Conservation (phyloP, 2,329 filamentous ascomycete species). For the Alternaria novae-zelandiae region DNA sequence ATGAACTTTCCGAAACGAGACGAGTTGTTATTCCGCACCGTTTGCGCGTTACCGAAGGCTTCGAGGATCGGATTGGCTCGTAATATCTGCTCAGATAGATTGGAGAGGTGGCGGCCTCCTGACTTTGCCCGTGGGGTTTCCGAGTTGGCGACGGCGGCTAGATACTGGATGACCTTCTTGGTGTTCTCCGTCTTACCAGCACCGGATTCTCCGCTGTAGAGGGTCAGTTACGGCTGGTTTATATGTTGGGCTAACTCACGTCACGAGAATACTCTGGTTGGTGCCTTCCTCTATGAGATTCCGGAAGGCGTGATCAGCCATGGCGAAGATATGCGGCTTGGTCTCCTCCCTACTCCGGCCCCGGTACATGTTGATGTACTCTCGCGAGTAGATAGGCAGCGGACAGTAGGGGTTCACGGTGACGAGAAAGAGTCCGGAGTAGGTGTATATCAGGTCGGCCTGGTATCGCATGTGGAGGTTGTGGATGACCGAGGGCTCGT, state of each 20-base stretch:
- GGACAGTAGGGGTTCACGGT: conserved; percentile 97
- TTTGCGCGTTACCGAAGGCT: conserved; percentile 97
- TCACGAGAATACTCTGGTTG: conserved; percentile 97
- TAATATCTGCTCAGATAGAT: conserved; percentile 93
- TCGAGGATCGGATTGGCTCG: conserved; percentile 96
- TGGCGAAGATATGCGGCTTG: conserved; percentile 95
- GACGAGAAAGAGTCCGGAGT: conserved; percentile 94
- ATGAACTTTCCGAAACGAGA: conserved; percentile 99
- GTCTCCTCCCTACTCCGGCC: conserved; percentile 90
- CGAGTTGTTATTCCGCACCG: conserved; percentile 96
- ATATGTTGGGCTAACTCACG: conserved; percentile 54
- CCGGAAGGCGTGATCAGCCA: conserved; percentile 95
- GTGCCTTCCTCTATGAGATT: conserved; percentile 93
- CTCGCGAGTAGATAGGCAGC: conserved; percentile 91
- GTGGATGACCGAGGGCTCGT: conserved; percentile 96
- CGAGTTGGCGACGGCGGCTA: conserved; percentile 88
- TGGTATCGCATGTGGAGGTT: conserved; percentile 96
- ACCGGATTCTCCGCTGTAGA: conserved; percentile 80
- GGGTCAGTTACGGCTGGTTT: conserved; percentile 21
- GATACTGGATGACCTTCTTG: conserved; percentile 98
- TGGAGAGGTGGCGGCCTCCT: conserved; percentile 74
- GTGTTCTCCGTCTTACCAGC: conserved; percentile 99
- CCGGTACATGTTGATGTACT: conserved; percentile 98
- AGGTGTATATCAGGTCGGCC: conserved; percentile 94
- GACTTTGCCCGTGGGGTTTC: conserved; percentile 70